Percentiles rank a stretch among this genome's conserved stretches.
Evolutionary conservation across 805 yeast species (phyloP).

Genomic region (Zygoascus tannicola): DNA sequence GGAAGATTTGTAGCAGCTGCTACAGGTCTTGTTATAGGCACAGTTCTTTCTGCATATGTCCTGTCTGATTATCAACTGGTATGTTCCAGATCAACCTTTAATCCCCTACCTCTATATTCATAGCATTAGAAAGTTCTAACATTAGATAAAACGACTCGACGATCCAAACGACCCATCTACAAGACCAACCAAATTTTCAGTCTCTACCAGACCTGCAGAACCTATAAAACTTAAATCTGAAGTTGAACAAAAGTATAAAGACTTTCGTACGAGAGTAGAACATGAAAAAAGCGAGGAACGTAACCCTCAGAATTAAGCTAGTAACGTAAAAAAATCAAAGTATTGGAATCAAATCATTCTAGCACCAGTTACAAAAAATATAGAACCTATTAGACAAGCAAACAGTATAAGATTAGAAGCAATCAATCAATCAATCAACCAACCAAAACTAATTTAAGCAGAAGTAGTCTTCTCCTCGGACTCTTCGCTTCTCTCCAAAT

Average conservation of each 20-base stretch:
- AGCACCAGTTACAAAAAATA: too few relatives aligned
- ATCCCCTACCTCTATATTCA: background rate
- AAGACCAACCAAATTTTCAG: constrained; percentile 16
- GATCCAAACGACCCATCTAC: constrained; percentile 18
- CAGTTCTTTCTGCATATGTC: constrained; percentile 19
- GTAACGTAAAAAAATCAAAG: too few relatives aligned
- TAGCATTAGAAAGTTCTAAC: background rate
- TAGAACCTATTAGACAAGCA: too few relatives aligned
- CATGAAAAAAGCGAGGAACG: background rate
- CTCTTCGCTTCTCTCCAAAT: constrained; percentile 47
- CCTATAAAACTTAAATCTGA: constrained; percentile 25
- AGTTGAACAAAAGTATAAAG: constrained; percentile 9
- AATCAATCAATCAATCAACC: too few relatives aligned
- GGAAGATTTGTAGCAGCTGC: constrained; percentile 25
- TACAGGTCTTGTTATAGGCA: constrained; percentile 21
- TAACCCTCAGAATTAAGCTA: too few relatives aligned
- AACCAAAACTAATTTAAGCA: background rate
- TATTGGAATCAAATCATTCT: too few relatives aligned
- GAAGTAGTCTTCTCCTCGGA: constrained; percentile 2
- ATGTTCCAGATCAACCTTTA: constrained; percentile 1
- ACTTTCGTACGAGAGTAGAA: constrained; percentile 1
- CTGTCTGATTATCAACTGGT: constrained; percentile 25
- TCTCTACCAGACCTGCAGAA: constrained; percentile 21
- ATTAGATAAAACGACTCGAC: constrained; percentile 21
- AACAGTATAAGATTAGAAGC: too few relatives aligned